phyloP scores from a whole-genome alignment of 2,329 filamentous ascomycete genomes.

The Colletotrichum caudatum region DNA sequence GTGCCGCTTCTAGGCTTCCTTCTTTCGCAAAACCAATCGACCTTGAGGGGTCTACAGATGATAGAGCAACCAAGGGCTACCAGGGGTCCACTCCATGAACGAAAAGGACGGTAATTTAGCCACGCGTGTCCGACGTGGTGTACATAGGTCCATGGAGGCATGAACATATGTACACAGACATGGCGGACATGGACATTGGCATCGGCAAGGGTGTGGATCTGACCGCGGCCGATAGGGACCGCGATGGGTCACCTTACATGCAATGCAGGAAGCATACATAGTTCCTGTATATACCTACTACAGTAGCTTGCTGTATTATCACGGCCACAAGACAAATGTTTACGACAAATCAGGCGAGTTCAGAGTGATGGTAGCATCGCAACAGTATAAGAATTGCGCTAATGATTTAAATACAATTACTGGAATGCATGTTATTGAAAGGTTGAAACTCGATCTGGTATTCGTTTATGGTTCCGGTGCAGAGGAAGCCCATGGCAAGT shows the following conservation, averaged over 20 bases:
- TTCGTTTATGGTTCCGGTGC: neutral
- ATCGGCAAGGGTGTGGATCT: constrained; percentile 12
- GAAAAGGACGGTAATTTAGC: neutral
- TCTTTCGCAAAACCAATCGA: neutral
- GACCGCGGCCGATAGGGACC: neutral
- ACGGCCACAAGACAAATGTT: neutral
- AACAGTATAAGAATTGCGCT: neutral
- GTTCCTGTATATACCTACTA: no score
- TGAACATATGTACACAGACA: neutral
- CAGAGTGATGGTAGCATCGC: neutral
- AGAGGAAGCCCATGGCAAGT: neutral
- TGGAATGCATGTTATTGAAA: constrained; percentile 1
- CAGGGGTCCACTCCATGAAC: neutral
- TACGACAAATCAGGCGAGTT: neutral
- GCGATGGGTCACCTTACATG: neutral
- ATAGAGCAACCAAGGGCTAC: neutral
- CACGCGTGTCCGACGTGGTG: neutral
- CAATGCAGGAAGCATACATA: no score
- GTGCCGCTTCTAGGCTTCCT: neutral
- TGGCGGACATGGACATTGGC: neutral
- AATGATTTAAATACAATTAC: neutral
- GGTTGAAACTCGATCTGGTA: neutral
- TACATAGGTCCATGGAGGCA: neutral
- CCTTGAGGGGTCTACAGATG: neutral
- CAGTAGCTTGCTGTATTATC: neutral